Percentiles rank a stretch among this genome's conserved stretches.
Evolutionary conservation across 441 rosid genomes (phyloP).

Genomic region (Populus trichocarpa): DNA sequence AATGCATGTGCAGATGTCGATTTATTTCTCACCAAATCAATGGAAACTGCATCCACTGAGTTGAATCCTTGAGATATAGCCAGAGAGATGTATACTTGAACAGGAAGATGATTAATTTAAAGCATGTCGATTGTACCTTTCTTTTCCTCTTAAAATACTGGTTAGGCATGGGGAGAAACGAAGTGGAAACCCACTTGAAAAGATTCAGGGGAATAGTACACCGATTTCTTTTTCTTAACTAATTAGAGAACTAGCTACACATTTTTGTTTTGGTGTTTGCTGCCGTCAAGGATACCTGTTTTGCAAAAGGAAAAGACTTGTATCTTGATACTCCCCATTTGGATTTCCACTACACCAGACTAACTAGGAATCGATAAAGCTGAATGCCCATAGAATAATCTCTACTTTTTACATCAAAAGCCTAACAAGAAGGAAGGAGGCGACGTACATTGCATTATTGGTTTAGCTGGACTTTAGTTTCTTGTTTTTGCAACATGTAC

Average conservation of each 20-base stretch:
- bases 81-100: background rate
- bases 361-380: conserved; percentile 1
- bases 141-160: no score
- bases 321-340: conserved; percentile 16
- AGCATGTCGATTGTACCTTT: conserved; percentile 14
- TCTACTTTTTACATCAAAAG: conserved; percentile 25
- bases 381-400: background rate
- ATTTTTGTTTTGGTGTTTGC: conserved; percentile 11
- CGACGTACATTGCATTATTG: background rate
- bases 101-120: conserved; percentile 6
- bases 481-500: conserved; percentile 8
- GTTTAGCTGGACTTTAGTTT: conserved; percentile 7
- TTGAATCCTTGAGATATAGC: background rate
- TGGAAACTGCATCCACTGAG: background rate
- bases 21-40: background rate
- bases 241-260: background rate
- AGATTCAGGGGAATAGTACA: background rate
- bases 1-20: background rate
- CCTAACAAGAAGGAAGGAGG: conserved; percentile 24
- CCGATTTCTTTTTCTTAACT: background rate
- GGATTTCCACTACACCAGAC: conserved; percentile 37
- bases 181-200: conserved; percentile 11
- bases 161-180: background rate
- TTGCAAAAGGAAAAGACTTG: background rate
- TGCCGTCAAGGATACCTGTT: conserved; percentile 33